Evolutionary conservation across 352 stramenopile species (phyloP).

Genomic region (Globisporangium mamillatum): DNA sequence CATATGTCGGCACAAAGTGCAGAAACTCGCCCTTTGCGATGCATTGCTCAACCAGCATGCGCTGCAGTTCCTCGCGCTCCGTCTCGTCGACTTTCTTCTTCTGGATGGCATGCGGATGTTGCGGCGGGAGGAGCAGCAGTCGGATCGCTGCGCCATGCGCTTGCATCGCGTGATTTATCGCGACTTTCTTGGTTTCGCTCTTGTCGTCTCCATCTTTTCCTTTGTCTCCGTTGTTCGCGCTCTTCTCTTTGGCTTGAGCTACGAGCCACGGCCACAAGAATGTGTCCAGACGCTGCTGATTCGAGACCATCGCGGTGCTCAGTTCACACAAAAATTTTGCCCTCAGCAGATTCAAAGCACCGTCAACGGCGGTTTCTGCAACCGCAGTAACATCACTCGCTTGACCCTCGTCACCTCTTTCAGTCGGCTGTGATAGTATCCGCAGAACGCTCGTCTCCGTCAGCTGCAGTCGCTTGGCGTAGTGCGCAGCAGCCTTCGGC

Average conservation of each 20-base stretch:
- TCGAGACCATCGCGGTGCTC: constrained; percentile 29
- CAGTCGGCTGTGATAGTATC: neutral
- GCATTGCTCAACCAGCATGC: constrained; percentile 41
- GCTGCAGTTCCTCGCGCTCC: constrained; percentile 32
- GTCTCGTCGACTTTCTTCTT: constrained; percentile 22
- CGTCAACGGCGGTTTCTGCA: neutral
- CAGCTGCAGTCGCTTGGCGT: constrained; percentile 54
- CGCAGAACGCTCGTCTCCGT: constrained; percentile 29
- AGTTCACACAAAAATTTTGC: constrained; percentile 65
- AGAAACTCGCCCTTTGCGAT: constrained; percentile 33
- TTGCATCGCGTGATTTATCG: constrained; percentile 10
- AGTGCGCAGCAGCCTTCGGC: constrained; percentile 61
- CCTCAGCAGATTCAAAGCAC: constrained; percentile 23
- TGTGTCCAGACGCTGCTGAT: constrained; percentile 28
- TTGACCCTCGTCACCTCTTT: neutral
- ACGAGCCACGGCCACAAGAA: constrained; percentile 66
- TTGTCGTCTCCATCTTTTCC: neutral
- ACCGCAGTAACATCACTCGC: constrained; percentile 5
- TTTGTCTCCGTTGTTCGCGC: neutral
- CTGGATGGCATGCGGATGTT: neutral
- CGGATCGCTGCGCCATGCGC: constrained; percentile 20
- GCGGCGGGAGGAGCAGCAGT: constrained; percentile 10
- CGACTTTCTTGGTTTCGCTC: neutral
- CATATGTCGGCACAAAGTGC: constrained; percentile 35
- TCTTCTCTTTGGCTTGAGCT: constrained; percentile 9